Base-by-base conservation (phyloP, 768 basidiomycete species). In the Lentinus brumalis region DNA sequence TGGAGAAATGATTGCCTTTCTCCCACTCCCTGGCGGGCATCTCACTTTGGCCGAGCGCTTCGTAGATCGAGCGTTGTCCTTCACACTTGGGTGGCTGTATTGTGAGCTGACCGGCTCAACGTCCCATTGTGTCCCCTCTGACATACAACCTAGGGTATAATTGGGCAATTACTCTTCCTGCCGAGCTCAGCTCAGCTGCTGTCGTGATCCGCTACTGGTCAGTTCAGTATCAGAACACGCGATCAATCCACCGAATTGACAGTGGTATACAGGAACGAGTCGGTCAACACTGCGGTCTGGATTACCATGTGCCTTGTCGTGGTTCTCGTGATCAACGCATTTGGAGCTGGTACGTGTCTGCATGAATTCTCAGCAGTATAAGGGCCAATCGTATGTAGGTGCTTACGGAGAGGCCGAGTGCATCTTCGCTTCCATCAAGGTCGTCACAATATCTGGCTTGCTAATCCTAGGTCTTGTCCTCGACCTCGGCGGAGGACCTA, bases 401-500 rank as follows among this genome's bases (percentile, higher is more conserved):
- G 76, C 74, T 50, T 81, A 79, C 42, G 80, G 79, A 41, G 81
- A 81, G 57, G 71, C 76, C 18, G 82, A 83, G 60, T 83, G 83
- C 70, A 73, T 81, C 65, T 83, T 84, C 65, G 77, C 77, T 14
- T 82, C 80, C 11, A 81, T 86, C 66, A 86, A 85, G 66, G 80
- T 86, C 12, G 47, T 83, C 35, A 79, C 80, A 3, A 78, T 82
- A 35, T 69, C 69, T 5, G 81, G 79, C 4, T 68, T 80, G 31
- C 75, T 80, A 26, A 73, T 85, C 45, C 74, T 79, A 15, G 82
- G 83, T 3, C 74, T 85, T 55, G 64, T 85, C n/a, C 78, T 84
- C 60, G 81, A 85, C 60, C 75, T 85, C 5, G 86, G 86, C 31
- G 86, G 85, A 40, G 84, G 80, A 0, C 83, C 86, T 7, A 75